Conservation (phyloP, 2,329 filamentous ascomycete species). For the Fusarium sp. region DNA sequence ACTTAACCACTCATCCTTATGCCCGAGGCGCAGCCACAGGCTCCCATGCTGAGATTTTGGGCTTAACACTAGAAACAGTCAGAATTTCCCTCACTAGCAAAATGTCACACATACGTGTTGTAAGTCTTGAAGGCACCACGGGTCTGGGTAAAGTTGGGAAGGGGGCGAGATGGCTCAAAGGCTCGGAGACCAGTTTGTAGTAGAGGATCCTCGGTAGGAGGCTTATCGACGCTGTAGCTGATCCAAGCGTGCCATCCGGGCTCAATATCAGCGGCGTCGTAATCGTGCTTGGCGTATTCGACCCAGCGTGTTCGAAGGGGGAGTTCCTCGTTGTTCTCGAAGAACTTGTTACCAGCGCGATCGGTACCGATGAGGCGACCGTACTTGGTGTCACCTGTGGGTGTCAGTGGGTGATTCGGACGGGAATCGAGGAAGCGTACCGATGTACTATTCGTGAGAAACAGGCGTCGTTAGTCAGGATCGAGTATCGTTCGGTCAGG, state of each 20-base stretch:
- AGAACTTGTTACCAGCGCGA: constrained; percentile 97
- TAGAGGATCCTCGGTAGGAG: constrained; percentile 81
- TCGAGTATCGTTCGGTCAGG: constrained; percentile 41
- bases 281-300: constrained; percentile 92
- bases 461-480: constrained; percentile 40
- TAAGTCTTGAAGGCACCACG: constrained; percentile 91
- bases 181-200: constrained; percentile 73
- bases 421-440: constrained; percentile 51
- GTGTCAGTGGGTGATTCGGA: constrained; percentile 11
- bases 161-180: constrained; percentile 81
- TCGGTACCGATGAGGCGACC: constrained; percentile 87
- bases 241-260: constrained; percentile 99
- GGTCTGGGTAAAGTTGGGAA: constrained; percentile 80
- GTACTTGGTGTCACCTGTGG: constrained; percentile 91
- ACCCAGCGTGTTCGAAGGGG: constrained; percentile 98
- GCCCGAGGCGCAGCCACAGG: constrained; percentile 56
- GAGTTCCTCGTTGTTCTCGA: constrained; percentile 94
- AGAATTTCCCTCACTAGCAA: constrained; percentile 9
- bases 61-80: constrained; percentile 58
- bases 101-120: constrained; percentile 80
- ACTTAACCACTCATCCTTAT: constrained; percentile 41
- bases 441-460: constrained; percentile 64
- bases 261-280: constrained; percentile 86
- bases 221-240: constrained; percentile 89
- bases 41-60: constrained; percentile 67